These are phyloP conservation scores for Corymbia citriodora DNA, from an alignment of 441 rosid genomes.

Conservation along the genomic window DNA sequence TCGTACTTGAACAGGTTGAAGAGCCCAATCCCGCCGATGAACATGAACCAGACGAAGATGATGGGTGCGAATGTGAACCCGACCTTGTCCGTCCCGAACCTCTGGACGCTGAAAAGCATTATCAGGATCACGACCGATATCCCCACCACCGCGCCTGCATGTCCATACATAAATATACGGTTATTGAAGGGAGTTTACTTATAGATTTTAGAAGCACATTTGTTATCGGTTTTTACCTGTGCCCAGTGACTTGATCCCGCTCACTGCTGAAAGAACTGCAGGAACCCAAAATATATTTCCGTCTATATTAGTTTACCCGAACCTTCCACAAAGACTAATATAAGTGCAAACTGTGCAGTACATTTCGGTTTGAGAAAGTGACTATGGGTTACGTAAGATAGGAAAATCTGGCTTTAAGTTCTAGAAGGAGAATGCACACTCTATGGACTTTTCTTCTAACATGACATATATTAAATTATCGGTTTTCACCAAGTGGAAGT, in stretches of 20 bases:
- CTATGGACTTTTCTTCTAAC: too few relatives aligned
- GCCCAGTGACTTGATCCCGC: slow-evolving; percentile 58
- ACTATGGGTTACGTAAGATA: too few relatives aligned
- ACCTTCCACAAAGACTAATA: too few relatives aligned
- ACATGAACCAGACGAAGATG: slow-evolving; percentile 48
- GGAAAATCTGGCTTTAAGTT: too few relatives aligned
- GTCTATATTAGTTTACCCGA: not conserved
- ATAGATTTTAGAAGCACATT: not conserved
- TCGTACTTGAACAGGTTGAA: slow-evolving; percentile 59
- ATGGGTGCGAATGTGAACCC: slow-evolving; percentile 68
- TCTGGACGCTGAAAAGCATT: slow-evolving; percentile 36
- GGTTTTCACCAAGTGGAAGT: not conserved
- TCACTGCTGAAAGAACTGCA: slow-evolving; percentile 69
- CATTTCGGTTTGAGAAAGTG: too few relatives aligned
- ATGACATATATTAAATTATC: not conserved
- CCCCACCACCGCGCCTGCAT: slow-evolving; percentile 30
- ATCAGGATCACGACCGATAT: slow-evolving; percentile 59
- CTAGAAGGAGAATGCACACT: too few relatives aligned
- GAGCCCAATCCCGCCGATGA: slow-evolving; percentile 54
- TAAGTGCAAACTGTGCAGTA: too few relatives aligned
- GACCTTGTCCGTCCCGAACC: slow-evolving; percentile 71
- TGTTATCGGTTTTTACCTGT: slow-evolving; percentile 25
- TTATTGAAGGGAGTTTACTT: not conserved
- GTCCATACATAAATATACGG: not conserved
- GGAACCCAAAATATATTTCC: not conserved